Base-by-base conservation (phyloP, 2,329 filamentous ascomycete species). In the Fusarium anguioides region DNA sequence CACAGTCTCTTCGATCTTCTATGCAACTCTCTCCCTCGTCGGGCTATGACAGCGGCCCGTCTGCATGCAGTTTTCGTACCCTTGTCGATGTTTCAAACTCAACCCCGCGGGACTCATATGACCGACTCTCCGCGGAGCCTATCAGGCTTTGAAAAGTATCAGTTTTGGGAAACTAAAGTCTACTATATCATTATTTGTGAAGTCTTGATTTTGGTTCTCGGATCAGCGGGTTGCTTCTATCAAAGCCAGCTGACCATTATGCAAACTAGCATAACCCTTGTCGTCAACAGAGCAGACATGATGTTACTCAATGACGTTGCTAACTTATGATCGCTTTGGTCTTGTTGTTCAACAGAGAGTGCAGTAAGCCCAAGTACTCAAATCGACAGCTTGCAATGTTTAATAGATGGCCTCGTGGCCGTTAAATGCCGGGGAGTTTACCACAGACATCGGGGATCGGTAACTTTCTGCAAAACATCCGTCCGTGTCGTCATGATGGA, bases 221-320 rank as follows among this genome's bases (percentile, higher is more conserved):
- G 39, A 17, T 45, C 21, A 29, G 35, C 58, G 55, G 58, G 21
- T 54, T 27, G n/a, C 31, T 29, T 27, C 12, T 20, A 26, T 39
- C 33, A 18, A n/a, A 9, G 51, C 21, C 36, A 18, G 17, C n/a
- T 62, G 24, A 24, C 31, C 33, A 36, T 41, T 24, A 31, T 24
- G 20, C 33, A 21, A 42, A 27, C 53, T 59, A 18, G 29, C 37
- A 51, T 60, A 18, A 42, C 39, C 42, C 37, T 44, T 27, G 57
- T 4, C 36, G 24, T 1, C n/a, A 15, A 18, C 18, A 23, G 23
- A 41, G 18, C 35, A 23, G 26, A 39, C 26, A 33, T 40, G 21
- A 37, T 52, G 27, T 21, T 36, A 24, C 20, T 17, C 18, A 33
- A 35, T 24, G 21, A 35, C 44, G 29, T 35, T n/a, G 10, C 12